These are phyloP conservation scores for Ganoderma sinense DNA, from an alignment of 1,284 basidiomycete genomes.

Conservation along the genomic window DNA sequence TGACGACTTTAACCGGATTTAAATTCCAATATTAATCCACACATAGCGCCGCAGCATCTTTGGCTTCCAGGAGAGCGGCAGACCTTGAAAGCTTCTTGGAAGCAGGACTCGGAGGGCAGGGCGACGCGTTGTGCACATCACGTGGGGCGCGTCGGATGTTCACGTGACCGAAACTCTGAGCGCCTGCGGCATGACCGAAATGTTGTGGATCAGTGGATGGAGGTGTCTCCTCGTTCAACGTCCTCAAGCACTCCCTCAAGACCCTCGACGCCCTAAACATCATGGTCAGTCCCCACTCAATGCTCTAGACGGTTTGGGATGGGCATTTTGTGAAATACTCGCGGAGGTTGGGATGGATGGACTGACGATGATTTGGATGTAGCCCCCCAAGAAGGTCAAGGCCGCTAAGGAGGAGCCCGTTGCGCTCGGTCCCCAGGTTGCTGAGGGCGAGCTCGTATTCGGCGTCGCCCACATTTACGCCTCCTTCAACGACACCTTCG, in stretches of 20 bases:
- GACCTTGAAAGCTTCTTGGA: too few species aligned
- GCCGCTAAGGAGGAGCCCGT: slow-evolving; percentile 84
- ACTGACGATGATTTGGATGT: slow-evolving; percentile 49
- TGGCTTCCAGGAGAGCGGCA: neutral
- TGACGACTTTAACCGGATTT: too few species aligned
- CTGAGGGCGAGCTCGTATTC: slow-evolving; percentile 95
- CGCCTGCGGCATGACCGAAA: slow-evolving; percentile 12
- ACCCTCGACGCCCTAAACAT: slow-evolving; percentile 30
- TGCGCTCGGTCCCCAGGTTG: slow-evolving; percentile 92
- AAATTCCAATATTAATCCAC: neutral
- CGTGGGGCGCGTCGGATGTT: neutral
- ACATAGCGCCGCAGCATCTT: neutral
- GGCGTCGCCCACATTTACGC: slow-evolving; percentile 98
- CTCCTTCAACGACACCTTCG: slow-evolving; percentile 99
- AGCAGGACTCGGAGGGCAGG: too few species aligned
- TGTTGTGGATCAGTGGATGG: slow-evolving; percentile 10
- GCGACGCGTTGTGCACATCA: too few species aligned
- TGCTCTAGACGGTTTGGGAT: slow-evolving; percentile 2
- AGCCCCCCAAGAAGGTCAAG: slow-evolving; percentile 85
- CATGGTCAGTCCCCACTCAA: slow-evolving; percentile 36
- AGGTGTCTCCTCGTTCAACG: slow-evolving; percentile 21
- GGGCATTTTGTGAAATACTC: slow-evolving; percentile 7
- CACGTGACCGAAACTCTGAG: neutral
- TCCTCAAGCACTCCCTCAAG: slow-evolving; percentile 33
- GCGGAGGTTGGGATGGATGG: slow-evolving; percentile 45